Base-by-base conservation (phyloP, 495 filamentous ascomycete species). In the Hypoxylon intermedium region DNA sequence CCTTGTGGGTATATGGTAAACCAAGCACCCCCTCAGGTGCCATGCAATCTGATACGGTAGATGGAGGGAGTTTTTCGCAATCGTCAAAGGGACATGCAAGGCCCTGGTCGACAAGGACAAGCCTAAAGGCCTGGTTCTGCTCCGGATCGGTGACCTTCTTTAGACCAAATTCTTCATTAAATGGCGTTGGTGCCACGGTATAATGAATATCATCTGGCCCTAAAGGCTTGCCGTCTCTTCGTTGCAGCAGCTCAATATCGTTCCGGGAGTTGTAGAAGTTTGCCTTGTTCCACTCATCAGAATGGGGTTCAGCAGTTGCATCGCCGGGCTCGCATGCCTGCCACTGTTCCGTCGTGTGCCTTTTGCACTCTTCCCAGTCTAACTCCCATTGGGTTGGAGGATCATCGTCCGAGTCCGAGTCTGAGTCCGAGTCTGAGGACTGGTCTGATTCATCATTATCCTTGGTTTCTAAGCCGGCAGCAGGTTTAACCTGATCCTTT, bases 231-330 rank as follows among this genome's bases (percentile, higher is more conserved):
- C 40, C 16, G 40, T 44, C 40, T 44, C 15, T 44, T 13, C 40
- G 40, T 26, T 44, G 40, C 18, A 44, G 11, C 23, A 44, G 9
- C 3, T 44, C 40, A 26, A 44, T 44, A 15, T 21, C 16, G 40
- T 23, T 23, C 40, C 40, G 19, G 23, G 40, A 23, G 40, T 44
- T 44, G 9, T 21, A 44, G 23, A 44, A 44, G 18, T 44, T 44
- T 21, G 40, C 40, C 40, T 44, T 44, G n/a, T 44, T 44, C 40
- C 40, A 44, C 40, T 44, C 40, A 23, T 44, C 23, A 13, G 40
- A 44, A 26, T 44, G 40, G 9, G 40, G 38, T 15, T 42, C 38
- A 13, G 38, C 38, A 42, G 20, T 6, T 11, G 20, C 2, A 18
- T 42, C 20, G 38, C 38, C 38, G 2, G 2, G 18, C 40, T 44